Conservation (phyloP, 495 filamentous ascomycete genomes). For the Darksidea phi region DNA sequence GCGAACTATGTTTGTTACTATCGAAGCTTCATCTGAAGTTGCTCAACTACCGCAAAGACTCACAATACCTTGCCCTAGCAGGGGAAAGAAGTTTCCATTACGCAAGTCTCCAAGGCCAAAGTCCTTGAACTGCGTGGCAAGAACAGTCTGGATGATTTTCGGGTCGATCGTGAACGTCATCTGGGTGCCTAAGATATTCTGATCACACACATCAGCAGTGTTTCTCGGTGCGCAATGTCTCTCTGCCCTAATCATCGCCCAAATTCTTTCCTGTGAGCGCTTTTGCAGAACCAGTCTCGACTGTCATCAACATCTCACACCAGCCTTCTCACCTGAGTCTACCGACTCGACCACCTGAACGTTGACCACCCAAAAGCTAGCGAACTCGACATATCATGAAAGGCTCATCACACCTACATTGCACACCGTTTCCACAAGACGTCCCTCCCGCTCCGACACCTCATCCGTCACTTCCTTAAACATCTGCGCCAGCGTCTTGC, state of each 20-base stretch:
- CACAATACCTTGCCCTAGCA: conserved; percentile 41
- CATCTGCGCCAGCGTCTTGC: conserved; percentile 28
- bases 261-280: too few relatives aligned
- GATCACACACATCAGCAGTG: too few relatives aligned
- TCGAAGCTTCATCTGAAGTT: not conserved
- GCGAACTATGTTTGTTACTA: conserved; percentile 50
- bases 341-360: too few relatives aligned
- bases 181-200: conserved; percentile 17
- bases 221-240: too few relatives aligned
- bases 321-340: too few relatives aligned
- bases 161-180: conserved; percentile 62
- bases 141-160: conserved; percentile 81
- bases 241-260: too few relatives aligned
- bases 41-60: not conserved
- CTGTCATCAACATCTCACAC: too few relatives aligned
- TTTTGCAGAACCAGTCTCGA: too few relatives aligned
- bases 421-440: conserved; percentile 5
- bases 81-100: conserved; percentile 35
- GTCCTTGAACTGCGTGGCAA: conserved; percentile 77
- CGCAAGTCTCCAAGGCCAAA: conserved; percentile 51
- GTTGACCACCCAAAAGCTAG: too few relatives aligned
- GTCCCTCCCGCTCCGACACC: conserved; percentile 13
- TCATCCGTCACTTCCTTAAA: conserved; percentile 22
- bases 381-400: too few relatives aligned
- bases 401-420: not conserved